Conservation (phyloP, 1,284 basidiomycete species). For the Leccinum pachyderme region DNA sequence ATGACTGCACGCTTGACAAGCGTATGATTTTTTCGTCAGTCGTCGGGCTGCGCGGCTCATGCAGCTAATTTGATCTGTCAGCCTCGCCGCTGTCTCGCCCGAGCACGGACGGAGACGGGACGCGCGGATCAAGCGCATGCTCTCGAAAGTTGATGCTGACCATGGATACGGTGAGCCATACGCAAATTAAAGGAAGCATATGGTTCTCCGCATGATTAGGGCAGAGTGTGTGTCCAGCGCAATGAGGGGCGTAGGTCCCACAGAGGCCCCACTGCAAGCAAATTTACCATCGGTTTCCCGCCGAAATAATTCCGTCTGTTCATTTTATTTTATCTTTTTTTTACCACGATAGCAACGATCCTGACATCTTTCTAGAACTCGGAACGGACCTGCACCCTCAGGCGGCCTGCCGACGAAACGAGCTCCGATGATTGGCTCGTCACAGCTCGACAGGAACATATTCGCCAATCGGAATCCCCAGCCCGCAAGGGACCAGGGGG, state of each 20-base stretch:
- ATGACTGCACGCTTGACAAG: conserved; percentile 3
- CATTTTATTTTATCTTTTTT: background rate
- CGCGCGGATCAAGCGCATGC: conserved; percentile 1
- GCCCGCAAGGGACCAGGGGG: background rate
- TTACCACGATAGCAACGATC: conserved; percentile 17
- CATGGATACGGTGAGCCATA: conserved; percentile 19
- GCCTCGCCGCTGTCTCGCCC: conserved; percentile 15
- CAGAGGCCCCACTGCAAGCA: background rate
- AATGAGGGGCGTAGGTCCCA: background rate
- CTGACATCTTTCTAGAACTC: background rate
- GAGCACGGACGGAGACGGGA: conserved; percentile 19
- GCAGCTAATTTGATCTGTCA: background rate
- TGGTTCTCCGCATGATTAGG: background rate
- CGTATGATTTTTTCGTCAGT: background rate
- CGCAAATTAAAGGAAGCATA: conserved; percentile 4
- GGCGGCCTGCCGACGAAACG: background rate
- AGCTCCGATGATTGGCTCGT: background rate
- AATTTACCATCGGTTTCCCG: background rate
- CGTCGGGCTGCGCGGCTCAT: background rate
- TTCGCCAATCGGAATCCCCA: background rate
- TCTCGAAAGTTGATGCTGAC: conserved; percentile 3
- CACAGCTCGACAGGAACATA: background rate
- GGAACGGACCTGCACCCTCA: conserved; percentile 1
- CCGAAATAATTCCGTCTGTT: background rate
- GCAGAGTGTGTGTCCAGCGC: background rate